phyloP scores from a whole-genome alignment of 2,329 filamentous ascomycete genomes.

The Corinectria fuckeliana region DNA sequence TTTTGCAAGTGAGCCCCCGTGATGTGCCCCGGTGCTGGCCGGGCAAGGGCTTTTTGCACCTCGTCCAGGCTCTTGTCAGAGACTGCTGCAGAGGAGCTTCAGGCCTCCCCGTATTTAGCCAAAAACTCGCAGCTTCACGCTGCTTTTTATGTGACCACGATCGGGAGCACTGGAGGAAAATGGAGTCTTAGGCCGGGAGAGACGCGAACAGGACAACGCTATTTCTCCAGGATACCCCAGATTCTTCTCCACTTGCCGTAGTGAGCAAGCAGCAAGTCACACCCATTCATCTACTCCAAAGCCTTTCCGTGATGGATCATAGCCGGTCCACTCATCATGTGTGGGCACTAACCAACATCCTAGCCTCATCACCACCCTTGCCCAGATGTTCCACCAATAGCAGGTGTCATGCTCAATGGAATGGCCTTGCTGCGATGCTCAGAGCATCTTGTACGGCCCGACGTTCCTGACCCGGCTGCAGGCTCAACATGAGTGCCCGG shows the following conservation, averaged over 20 bases:
- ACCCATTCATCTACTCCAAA: conserved; percentile 18
- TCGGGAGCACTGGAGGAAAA: conserved; percentile 2
- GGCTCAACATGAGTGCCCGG: conserved; percentile 5
- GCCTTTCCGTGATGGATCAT: conserved; percentile 15
- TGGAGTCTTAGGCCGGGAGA: not conserved
- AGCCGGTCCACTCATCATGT: conserved; percentile 33
- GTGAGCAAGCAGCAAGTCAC: conserved; percentile 9
- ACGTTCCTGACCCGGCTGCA: conserved; percentile 30
- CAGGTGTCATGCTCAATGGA: not conserved
- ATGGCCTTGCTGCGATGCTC: conserved; percentile 4
- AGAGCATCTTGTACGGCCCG: conserved; percentile 27
- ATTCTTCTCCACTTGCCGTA: conserved; percentile 30
- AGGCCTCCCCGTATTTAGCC: not conserved
- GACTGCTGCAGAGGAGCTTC: not conserved
- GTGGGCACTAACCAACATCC: conserved; percentile 8
- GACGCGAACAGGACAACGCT: conserved; percentile 12
- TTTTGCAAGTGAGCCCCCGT: not conserved
- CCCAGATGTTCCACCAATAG: conserved; percentile 38
- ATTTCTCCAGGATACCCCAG: conserved; percentile 32
- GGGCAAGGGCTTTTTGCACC: not conserved
- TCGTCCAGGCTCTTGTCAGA: not conserved
- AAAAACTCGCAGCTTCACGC: not conserved
- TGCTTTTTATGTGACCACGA: not conserved
- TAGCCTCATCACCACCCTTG: conserved; percentile 8
- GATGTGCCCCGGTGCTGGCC: not conserved